Evolutionary conservation across 257 asterid species (phyloP).

Genomic region (Petunia axillaris): DNA sequence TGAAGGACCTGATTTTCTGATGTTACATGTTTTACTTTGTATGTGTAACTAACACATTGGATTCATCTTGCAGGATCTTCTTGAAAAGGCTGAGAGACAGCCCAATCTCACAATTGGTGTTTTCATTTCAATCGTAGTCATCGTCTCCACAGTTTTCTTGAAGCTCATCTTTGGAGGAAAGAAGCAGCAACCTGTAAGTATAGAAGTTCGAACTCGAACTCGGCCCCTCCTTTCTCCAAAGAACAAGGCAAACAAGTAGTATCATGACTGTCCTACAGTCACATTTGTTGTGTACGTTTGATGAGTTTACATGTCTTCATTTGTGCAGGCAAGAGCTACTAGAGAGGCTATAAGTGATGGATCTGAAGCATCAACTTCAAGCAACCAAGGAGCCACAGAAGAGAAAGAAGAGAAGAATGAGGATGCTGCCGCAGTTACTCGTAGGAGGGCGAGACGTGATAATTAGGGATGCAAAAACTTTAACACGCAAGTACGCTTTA

Average conservation of each 20-base stretch:
- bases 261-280: neutral
- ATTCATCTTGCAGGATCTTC: constrained; percentile 57
- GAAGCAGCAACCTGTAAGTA: constrained; percentile 67
- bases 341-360: constrained; percentile 49
- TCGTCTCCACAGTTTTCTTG: constrained; percentile 59
- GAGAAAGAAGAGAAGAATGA: constrained; percentile 55
- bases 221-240: neutral
- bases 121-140: constrained; percentile 50
- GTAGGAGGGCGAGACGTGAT: constrained; percentile 73
- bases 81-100: constrained; percentile 89
- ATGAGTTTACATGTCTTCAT: neutral
- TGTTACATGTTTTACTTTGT: neutral
- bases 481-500: too few relatives aligned
- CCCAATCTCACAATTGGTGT: constrained; percentile 78
- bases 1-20: neutral
- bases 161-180: constrained; percentile 81
- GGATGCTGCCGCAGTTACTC: constrained; percentile 54
- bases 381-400: constrained; percentile 53
- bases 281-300: neutral
- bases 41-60: constrained; percentile 9
- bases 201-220: neutral
- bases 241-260: neutral
- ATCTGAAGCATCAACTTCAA: constrained; percentile 58
- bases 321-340: constrained; percentile 49
- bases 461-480: constrained; percentile 32